Percentiles rank a stretch among this genome's conserved stretches.
Evolutionary conservation across 2,329 filamentous ascomycete species (phyloP).

Genomic region (Colletotrichum sp.): DNA sequence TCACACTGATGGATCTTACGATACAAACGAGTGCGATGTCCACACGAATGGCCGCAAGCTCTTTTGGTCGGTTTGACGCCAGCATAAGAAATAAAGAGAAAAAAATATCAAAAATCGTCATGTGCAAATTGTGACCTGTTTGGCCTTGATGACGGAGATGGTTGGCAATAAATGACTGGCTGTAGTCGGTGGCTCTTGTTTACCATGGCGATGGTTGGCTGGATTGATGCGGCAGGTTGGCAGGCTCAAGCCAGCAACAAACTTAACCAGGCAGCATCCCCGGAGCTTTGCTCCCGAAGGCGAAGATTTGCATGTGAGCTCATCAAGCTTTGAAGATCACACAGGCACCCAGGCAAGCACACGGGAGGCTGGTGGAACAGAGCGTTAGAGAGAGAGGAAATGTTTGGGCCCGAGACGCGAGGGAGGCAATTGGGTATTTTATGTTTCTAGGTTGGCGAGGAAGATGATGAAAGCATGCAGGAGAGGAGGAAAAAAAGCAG

Average conservation of each 20-base stretch:
- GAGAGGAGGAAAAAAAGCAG: background rate
- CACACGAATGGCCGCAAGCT: slow-evolving; percentile 8
- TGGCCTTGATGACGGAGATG: background rate
- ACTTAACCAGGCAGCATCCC: slow-evolving; percentile 4
- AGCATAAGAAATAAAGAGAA: slow-evolving; percentile 15
- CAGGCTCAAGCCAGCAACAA: slow-evolving; percentile 12
- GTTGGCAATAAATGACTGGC: background rate
- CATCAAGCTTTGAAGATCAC: slow-evolving; percentile 19
- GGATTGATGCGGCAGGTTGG: background rate
- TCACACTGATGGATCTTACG: slow-evolving; percentile 28
- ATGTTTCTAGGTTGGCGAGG: slow-evolving; percentile 1
- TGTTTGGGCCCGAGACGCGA: background rate
- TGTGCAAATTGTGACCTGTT: slow-evolving; percentile 11
- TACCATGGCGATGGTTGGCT: background rate
- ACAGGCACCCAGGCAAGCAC: slow-evolving; percentile 10
- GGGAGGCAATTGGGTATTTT: background rate
- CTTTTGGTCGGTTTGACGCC: slow-evolving; percentile 11
- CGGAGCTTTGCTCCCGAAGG: slow-evolving; percentile 15
- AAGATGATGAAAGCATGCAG: background rate
- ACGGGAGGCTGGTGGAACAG: background rate
- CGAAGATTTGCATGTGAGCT: slow-evolving; percentile 23
- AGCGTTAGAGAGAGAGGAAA: background rate
- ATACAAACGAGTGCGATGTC: slow-evolving; percentile 19
- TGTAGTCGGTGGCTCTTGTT: background rate
- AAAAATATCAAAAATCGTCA: slow-evolving; percentile 7